Base-by-base conservation (phyloP, 2,329 filamentous ascomycete species). In the Septoria linicola region DNA sequence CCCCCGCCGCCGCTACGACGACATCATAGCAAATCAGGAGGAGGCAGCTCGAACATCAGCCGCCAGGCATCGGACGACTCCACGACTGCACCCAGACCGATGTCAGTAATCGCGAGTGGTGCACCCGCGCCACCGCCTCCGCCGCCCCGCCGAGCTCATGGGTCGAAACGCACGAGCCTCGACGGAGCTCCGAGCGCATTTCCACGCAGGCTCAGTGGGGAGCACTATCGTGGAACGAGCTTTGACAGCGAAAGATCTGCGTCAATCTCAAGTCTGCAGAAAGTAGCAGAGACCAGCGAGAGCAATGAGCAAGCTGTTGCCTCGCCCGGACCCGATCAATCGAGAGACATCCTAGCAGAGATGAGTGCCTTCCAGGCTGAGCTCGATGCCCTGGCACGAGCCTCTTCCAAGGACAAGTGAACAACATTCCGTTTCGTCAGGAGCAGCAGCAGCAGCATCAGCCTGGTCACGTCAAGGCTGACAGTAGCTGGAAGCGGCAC, bases 331-430 rank as follows among this genome's bases (percentile, higher is more conserved):
- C 8, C 51, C 4, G 48, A 55, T 31, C 19, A 40, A 16, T 41
- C 52, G 35, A 46, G 54, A 20, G 59, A 67, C 47, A 59, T 67
- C 4, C 49, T 68, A 31, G 65, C 62, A 10, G 65, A 68, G 43
- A 60, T 68, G 58, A 43, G 56, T 8, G 63, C 64, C 11, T 63
- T 67, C 42, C 62, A 66, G 50, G 62, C 58, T 2, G 65, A 67
- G 51, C 63, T 67, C 25, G 65, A 67, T 30, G 64, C 62, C 7
- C 42, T 67, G 30, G 40, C 45, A 10, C 41, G 49, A 46, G 49
- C 46, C n/a, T n/a, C n/a, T 32, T 25, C 34, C 16, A 47, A 47
- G 16, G 43, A 21, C 17, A 47, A 39, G 16, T 47, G 43, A 45
- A 27, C 23, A 27, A 27, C 23, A 27, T 27, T 27, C 5, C 23